A percentile compares a stretch with the other conserved stretches of the same genome.
phyloP scores from a whole-genome alignment of 352 stramenopile species.

The Phytophthora foliorum region DNA sequence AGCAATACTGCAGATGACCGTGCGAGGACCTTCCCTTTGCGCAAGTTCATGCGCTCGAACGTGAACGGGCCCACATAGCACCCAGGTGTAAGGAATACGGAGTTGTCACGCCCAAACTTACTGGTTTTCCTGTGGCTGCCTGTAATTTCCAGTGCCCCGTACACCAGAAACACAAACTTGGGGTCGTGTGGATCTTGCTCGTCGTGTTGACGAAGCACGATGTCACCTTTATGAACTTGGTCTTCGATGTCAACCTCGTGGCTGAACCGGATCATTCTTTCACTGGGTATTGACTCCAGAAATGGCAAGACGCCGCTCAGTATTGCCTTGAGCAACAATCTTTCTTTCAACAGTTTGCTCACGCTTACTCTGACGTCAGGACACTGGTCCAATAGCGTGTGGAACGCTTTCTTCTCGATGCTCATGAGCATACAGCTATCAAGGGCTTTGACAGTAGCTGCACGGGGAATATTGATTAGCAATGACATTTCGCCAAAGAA shows the following conservation, averaged over 20 bases:
- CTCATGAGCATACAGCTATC: slow-evolving; percentile 85
- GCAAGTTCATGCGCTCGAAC: slow-evolving; percentile 68
- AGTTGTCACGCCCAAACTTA: slow-evolving; percentile 44
- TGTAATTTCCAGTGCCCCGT: slow-evolving; percentile 74
- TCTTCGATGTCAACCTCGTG: slow-evolving; percentile 75
- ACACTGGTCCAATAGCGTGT: slow-evolving; percentile 65
- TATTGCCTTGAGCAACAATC: slow-evolving; percentile 74
- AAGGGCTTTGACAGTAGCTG: slow-evolving; percentile 69
- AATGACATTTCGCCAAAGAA: slow-evolving; percentile 89
- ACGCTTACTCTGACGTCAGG: slow-evolving; percentile 64
- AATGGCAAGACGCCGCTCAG: slow-evolving; percentile 81
- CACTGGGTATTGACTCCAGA: slow-evolving; percentile 62
- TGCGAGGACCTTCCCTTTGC: slow-evolving; percentile 57
- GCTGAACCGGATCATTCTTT: slow-evolving; percentile 66
- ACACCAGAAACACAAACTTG: slow-evolving; percentile 73
- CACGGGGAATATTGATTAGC: slow-evolving; percentile 81
- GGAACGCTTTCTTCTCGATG: slow-evolving; percentile 82
- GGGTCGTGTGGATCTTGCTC: slow-evolving; percentile 50
- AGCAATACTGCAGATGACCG: slow-evolving; percentile 65
- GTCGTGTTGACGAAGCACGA: slow-evolving; percentile 46
- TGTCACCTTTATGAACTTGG: slow-evolving; percentile 64
- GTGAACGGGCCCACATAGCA: slow-evolving; percentile 83
- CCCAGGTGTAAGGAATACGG: slow-evolving; percentile 70
- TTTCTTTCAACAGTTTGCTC: slow-evolving; percentile 72
- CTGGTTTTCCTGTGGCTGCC: slow-evolving; percentile 40